Evolutionary conservation across 352 stramenopile genomes (phyloP).

Genomic region (Pythium scleroteichum): DNA sequence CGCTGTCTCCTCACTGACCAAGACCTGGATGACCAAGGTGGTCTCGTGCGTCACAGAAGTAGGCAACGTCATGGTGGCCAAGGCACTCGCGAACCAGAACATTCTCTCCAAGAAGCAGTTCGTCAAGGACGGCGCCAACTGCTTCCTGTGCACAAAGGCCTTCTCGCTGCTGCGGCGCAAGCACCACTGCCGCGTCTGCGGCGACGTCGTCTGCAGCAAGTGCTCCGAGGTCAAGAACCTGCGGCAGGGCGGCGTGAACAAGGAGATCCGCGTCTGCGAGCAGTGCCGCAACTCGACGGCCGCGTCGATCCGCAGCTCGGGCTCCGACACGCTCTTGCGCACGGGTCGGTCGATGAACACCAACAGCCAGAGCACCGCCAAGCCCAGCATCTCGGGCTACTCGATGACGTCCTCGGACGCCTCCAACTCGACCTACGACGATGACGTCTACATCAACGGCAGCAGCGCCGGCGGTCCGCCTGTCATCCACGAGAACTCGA

Average conservation of each 20-base stretch:
- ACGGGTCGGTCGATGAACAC: constrained; percentile 25
- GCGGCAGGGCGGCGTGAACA: constrained; percentile 59
- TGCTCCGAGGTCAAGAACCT: constrained; percentile 82
- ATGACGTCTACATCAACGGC: constrained; percentile 33
- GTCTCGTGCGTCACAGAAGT: constrained; percentile 74
- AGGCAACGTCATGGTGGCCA: constrained; percentile 61
- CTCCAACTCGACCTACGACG: constrained; percentile 50
- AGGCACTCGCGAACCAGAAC: constrained; percentile 58
- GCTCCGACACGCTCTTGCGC: constrained; percentile 41
- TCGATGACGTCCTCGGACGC: constrained; percentile 53
- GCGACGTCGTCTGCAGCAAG: constrained; percentile 83
- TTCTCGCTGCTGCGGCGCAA: constrained; percentile 81
- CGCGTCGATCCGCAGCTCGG: constrained; percentile 64
- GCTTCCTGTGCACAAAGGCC: constrained; percentile 70
- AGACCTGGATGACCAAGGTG: constrained; percentile 84
- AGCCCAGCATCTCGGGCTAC: constrained; percentile 51
- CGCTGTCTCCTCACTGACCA: constrained; percentile 69
- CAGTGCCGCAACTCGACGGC: constrained; percentile 63
- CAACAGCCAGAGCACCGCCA: constrained; percentile 22
- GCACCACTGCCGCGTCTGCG: constrained; percentile 84
- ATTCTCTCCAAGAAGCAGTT: constrained; percentile 79
- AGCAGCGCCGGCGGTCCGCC: constrained; percentile 29
- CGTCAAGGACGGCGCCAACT: constrained; percentile 70
- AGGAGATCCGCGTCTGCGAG: constrained; percentile 77
- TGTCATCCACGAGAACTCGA: constrained; percentile 37